A percentile compares a stretch with the other conserved stretches of the same genome.
Conservation (phyloP, 129 eudicot genomes). For the Chrysanthemum seticuspe region DNA sequence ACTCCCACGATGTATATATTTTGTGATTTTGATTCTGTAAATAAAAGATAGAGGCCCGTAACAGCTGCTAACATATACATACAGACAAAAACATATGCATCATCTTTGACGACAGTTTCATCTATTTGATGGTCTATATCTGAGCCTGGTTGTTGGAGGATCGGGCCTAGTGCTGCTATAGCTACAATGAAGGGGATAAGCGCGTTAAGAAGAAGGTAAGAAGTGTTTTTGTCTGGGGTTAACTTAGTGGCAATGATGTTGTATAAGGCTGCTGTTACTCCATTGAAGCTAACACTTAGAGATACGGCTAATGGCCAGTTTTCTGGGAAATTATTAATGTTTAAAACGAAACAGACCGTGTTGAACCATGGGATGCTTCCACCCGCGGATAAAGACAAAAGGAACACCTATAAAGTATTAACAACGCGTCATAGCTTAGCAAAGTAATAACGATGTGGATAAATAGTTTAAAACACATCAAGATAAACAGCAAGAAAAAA, state of each 20-base stretch:
- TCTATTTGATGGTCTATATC: conserved; percentile 28
- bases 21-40: conserved; percentile 32
- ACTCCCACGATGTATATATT: conserved; percentile 42
- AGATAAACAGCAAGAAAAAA: neutral
- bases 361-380: conserved; percentile 82
- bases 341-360: conserved; percentile 68
- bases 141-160: conserved; percentile 41
- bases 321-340: conserved; percentile 49
- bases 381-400: conserved; percentile 55
- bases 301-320: conserved; percentile 64
- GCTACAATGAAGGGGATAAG: conserved; percentile 52
- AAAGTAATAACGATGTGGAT: neutral
- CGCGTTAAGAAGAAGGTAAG: conserved; percentile 68
- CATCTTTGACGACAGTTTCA: conserved; percentile 26
- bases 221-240: conserved; percentile 32
- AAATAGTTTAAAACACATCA: neutral
- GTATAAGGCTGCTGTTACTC: conserved; percentile 70
- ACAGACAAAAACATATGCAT: conserved; percentile 41
- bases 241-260: conserved; percentile 53
- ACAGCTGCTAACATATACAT: conserved; percentile 41
- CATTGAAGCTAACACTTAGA: conserved; percentile 69
- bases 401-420: conserved; percentile 41
- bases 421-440: neutral
- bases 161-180: conserved; percentile 33
- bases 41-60: conserved; percentile 67